Evolutionary conservation across 1,284 basidiomycete species (phyloP).

Genomic region (Porogramme epimiltina): DNA sequence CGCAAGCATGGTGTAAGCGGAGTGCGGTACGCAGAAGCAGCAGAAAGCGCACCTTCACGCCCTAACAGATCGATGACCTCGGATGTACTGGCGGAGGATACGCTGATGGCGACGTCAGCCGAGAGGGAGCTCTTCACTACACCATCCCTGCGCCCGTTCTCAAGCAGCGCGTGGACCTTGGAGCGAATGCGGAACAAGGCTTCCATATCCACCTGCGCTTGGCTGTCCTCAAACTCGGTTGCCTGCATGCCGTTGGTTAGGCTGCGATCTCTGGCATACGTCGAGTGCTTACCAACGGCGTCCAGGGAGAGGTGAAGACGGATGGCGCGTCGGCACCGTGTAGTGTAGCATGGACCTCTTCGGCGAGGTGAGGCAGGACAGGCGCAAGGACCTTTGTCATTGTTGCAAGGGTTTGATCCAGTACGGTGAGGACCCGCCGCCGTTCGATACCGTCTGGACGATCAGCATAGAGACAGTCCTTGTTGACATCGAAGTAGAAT

Average conservation of each 20-base stretch:
- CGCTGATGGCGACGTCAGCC: slow-evolving; percentile 51
- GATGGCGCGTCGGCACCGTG: slow-evolving; percentile 41
- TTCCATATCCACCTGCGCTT: slow-evolving; percentile 60
- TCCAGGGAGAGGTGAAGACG: slow-evolving; percentile 68
- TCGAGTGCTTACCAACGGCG: slow-evolving; percentile 41
- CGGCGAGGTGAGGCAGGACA: slow-evolving; percentile 88
- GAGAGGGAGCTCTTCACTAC: slow-evolving; percentile 73
- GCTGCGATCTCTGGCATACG: neutral
- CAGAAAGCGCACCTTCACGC: slow-evolving; percentile 47
- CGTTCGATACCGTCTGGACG: slow-evolving; percentile 54
- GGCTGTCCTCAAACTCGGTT: slow-evolving; percentile 55
- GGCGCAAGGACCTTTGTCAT: slow-evolving; percentile 83
- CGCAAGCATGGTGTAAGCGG: neutral
- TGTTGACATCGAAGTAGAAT: slow-evolving; percentile 91
- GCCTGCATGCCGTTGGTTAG: slow-evolving; percentile 6
- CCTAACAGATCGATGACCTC: slow-evolving; percentile 58
- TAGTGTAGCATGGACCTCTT: slow-evolving; percentile 76
- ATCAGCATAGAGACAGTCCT: slow-evolving; percentile 90
- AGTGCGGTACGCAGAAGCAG: neutral
- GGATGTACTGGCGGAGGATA: slow-evolving; percentile 23
- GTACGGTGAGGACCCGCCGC: slow-evolving; percentile 67
- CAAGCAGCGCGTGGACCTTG: slow-evolving; percentile 62
- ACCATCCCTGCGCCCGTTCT: slow-evolving; percentile 70
- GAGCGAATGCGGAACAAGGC: slow-evolving; percentile 56
- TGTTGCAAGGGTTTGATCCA: slow-evolving; percentile 73